Conservation (phyloP, 495 filamentous ascomycete species). For the Penicillium argentinense region DNA sequence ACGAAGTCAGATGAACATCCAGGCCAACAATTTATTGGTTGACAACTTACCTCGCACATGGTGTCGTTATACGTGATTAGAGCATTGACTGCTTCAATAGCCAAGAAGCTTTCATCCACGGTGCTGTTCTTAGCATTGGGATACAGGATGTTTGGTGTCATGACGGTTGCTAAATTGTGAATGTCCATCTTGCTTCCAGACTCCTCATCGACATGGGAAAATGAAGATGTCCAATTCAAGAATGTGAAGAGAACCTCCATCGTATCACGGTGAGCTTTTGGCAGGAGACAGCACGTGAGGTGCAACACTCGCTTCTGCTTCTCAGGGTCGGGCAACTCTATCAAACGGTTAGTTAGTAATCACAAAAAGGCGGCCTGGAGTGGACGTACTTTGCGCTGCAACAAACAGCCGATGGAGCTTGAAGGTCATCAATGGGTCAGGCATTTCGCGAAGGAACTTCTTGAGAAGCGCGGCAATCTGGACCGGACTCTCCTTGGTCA, state of each 20-base stretch:
- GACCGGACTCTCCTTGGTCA: slow-evolving; percentile 81
- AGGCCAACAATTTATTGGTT: slow-evolving; percentile 6
- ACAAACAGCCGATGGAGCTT: slow-evolving; percentile 93
- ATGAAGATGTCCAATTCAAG: slow-evolving; percentile 97
- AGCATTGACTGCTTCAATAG: slow-evolving; percentile 86
- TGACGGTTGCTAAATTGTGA: slow-evolving; percentile 97
- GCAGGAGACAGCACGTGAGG: slow-evolving; percentile 88
- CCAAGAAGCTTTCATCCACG: slow-evolving; percentile 81
- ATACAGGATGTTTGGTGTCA: slow-evolving; percentile 92
- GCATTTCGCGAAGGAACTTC: slow-evolving; percentile 91
- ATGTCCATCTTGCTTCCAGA: slow-evolving; percentile 98
- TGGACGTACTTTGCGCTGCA: slow-evolving; percentile 71
- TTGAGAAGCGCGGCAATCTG: slow-evolving; percentile 94
- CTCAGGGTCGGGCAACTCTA: slow-evolving; percentile 80
- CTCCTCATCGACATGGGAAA: slow-evolving; percentile 91
- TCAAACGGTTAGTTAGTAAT: slow-evolving; percentile 23
- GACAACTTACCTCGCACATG: slow-evolving; percentile 85
- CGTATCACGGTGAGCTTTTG: slow-evolving; percentile 88
- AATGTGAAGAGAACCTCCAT: slow-evolving; percentile 95
- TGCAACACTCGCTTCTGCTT: slow-evolving; percentile 84
- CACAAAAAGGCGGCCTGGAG: not conserved
- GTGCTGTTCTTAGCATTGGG: slow-evolving; percentile 66
- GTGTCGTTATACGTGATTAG: slow-evolving; percentile 90
- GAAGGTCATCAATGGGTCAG: slow-evolving; percentile 91
- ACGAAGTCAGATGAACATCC: not conserved